phyloP scores from a whole-genome alignment of 306 rosid genomes.

The Rubus parviflorus region DNA sequence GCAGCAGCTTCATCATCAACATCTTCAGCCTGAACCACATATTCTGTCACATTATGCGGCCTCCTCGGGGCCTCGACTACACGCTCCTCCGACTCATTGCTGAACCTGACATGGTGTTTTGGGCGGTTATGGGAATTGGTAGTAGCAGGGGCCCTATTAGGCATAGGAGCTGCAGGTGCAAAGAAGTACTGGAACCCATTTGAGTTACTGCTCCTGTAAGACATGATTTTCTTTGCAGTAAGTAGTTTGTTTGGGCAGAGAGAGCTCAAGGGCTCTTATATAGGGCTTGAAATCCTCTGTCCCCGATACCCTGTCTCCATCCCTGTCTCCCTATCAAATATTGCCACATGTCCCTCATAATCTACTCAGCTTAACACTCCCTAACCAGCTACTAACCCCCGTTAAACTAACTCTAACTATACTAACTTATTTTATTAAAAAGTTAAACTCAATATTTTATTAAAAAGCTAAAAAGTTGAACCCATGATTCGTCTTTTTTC shows the following conservation, averaged over 20 bases:
- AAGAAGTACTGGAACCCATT: constrained; percentile 5
- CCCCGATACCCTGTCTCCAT: no score
- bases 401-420: no score
- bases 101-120: constrained; percentile 19
- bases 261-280: background rate
- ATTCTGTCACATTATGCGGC: background rate
- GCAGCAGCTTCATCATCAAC: constrained; percentile 63
- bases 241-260: background rate
- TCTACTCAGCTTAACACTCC: no score
- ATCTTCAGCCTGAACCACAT: constrained; percentile 13
- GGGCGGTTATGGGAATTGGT: background rate
- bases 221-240: constrained; percentile 11
- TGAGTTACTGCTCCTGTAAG: background rate
- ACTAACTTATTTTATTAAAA: no score
- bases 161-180: constrained; percentile 5
- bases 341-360: no score
- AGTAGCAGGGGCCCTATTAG: constrained; percentile 4
- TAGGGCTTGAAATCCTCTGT: no score
- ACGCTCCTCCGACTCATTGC: constrained; percentile 20
- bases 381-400: no score
- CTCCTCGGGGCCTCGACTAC: background rate
- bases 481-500: no score
- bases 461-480: no score
- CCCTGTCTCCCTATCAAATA: no score
- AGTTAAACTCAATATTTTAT: no score